Evolutionary conservation across 73 alveolate species (phyloP), one percentile per base, ranked within the genome.

Genomic region (Paramecium sexaurelia): DNA sequence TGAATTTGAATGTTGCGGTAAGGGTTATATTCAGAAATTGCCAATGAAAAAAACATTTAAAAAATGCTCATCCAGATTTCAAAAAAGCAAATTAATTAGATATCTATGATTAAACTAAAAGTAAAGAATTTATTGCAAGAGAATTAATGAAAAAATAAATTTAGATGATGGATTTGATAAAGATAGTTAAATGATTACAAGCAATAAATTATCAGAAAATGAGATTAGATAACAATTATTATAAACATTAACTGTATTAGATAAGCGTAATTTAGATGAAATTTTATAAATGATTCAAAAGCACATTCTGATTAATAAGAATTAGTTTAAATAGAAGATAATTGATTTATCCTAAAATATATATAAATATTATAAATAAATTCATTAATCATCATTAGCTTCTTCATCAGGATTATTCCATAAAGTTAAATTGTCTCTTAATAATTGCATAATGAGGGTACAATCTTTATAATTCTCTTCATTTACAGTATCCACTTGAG

Each of bases 401-500:
- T 95, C 98, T 55, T 95, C 96, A 84, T 92, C 91, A 57, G 95
- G 98, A 41, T 93, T 83, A 47, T 97, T 93, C 99, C 99, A 97
- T 94, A 97, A 69, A 39, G 97, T 96, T 43, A 97, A 94, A 91
- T 97, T 97, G 90, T 97, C 99, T 91, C 98, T 91, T 43, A 97
- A 93, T 55, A 97, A 85, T 92, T 96, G 95, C 97, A 95, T 93
- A 33, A 96, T 97, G 7, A 94, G 86, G 55, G 98, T 96, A 33
- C 98, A 92, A 84, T 97, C 99, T 95, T 97, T 95, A 92, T 95
- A 95, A 87, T 94, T 97, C 40, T 97, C 99, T 85, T 97, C 99
- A 68, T 96, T 97, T 3, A 96, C 95, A n/a, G 95, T 96, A 92
- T 95, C 97, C 1, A 95, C 87, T 43, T 95, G 96, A 32, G 98